Evolutionary conservation across 148 eudicot genomes (phyloP).

Genomic region (Camellia granthamiana): DNA sequence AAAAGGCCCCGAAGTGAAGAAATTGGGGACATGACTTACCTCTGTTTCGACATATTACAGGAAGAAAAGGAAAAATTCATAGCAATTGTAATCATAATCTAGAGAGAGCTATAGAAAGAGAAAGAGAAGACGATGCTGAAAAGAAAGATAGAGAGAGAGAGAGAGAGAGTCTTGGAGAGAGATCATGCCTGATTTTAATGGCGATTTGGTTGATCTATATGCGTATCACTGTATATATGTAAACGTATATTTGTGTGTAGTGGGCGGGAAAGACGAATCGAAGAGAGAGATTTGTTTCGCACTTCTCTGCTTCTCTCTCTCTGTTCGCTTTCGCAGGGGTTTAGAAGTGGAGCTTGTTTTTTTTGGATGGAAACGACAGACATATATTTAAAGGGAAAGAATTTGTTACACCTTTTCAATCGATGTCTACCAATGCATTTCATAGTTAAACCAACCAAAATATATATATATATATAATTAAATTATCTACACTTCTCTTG

Average conservation of each 20-base stretch:
- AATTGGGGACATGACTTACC: not conserved
- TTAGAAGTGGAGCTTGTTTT: too few relatives aligned
- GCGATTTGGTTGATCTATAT: not conserved
- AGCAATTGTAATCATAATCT: not conserved
- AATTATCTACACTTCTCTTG: too few relatives aligned
- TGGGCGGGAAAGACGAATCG: constrained; percentile 6
- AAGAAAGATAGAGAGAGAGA: not conserved
- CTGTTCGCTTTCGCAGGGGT: not conserved
- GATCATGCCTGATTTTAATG: constrained; percentile 12
- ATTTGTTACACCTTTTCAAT: too few relatives aligned
- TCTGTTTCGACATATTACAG: not conserved
- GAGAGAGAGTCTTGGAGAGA: not conserved
- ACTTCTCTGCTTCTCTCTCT: not conserved
- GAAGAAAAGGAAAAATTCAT: not conserved
- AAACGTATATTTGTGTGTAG: not conserved
- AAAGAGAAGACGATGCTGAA: not conserved
- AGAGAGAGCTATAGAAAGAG: not conserved
- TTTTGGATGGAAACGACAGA: too few relatives aligned
- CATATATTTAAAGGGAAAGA: too few relatives aligned
- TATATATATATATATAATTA: too few relatives aligned
- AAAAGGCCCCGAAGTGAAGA: not conserved
- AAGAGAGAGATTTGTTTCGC: not conserved
- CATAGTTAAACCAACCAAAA: too few relatives aligned
- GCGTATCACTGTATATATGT: too few relatives aligned
- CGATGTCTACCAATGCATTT: too few relatives aligned